Evolutionary conservation across 225 moss, liverwort and hornwort species (phyloP).

Genomic region (Pleurozium schreberi): DNA sequence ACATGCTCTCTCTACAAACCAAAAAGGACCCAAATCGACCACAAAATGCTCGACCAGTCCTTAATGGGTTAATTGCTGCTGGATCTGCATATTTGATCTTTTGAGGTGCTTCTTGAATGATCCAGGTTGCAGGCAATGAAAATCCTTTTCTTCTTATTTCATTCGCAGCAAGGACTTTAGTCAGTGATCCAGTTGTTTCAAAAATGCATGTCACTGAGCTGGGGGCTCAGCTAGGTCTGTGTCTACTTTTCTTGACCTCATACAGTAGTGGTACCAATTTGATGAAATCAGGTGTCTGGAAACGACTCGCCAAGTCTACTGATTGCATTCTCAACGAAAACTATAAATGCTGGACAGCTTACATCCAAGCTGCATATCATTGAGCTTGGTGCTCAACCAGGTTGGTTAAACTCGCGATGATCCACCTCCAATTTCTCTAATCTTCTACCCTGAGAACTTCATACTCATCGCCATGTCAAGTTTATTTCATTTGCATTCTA

Average conservation of each 20-base stretch:
- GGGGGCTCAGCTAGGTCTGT: conserved; percentile 29
- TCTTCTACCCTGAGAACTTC: not conserved
- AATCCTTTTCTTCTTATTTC: conserved; percentile 8
- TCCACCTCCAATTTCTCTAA: not conserved
- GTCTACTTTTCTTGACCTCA: not conserved
- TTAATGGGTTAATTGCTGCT: not conserved
- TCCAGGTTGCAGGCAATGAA: conserved; percentile 27
- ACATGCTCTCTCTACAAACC: no score
- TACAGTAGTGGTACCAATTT: not conserved
- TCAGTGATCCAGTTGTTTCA: conserved; percentile 20
- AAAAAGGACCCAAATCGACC: no score
- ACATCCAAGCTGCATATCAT: conserved; percentile 93
- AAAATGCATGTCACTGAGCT: conserved; percentile 36
- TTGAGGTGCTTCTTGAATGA: conserved; percentile 14
- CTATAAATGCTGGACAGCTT: conserved; percentile 78
- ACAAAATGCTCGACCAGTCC: no score
- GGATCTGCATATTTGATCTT: not conserved
- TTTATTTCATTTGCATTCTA: not conserved
- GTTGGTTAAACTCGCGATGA: conserved; percentile 33
- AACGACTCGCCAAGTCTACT: conserved; percentile 66
- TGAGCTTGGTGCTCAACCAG: conserved; percentile 92
- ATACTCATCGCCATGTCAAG: not conserved
- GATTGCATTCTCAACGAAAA: conserved; percentile 85
- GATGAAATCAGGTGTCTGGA: conserved; percentile 67
- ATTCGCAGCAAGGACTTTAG: conserved; percentile 17